Conservation (phyloP, 441 rosid genomes). For the Daphne laureola region DNA sequence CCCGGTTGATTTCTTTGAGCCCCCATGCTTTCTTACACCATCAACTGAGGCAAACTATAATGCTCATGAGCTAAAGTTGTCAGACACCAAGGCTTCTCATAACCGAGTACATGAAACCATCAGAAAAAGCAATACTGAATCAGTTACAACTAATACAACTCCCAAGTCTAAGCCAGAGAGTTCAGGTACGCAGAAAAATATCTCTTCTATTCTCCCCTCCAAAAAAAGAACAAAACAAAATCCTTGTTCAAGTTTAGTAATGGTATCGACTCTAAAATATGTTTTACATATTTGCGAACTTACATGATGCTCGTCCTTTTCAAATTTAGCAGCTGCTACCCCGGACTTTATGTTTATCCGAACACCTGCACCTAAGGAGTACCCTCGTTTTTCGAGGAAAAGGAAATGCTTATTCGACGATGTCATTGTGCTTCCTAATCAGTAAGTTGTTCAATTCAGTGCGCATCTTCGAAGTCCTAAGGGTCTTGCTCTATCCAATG, state of each 20-base stretch:
- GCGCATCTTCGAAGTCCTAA: too few species aligned
- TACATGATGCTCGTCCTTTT: conserved; percentile 1
- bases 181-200: conserved; percentile 29
- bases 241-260: not conserved
- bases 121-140: conserved; percentile 22
- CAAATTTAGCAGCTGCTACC: conserved; percentile 31
- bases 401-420: conserved; percentile 62
- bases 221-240: too few species aligned
- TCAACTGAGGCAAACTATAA: conserved; percentile 20
- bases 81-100: conserved; percentile 15
- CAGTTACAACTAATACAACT: conserved; percentile 29
- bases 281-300: conserved; percentile 7
- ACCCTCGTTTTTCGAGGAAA: conserved; percentile 33
- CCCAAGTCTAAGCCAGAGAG: conserved; percentile 29
- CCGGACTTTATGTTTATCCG: conserved; percentile 39
- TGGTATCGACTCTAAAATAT: not conserved
- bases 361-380: conserved; percentile 62
- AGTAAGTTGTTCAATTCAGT: conserved; percentile 32
- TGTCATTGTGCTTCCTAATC: conserved; percentile 44
- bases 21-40: conserved; percentile 20
- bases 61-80: conserved; percentile 14
- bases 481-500: too few species aligned
- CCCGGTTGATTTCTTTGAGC: conserved; percentile 12
- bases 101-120: conserved; percentile 4
- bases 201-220: not conserved